A percentile compares a stretch with the other conserved stretches of the same genome.
Evolutionary conservation across 805 yeast genomes (phyloP).

Genomic region (Candida saitoana): DNA sequence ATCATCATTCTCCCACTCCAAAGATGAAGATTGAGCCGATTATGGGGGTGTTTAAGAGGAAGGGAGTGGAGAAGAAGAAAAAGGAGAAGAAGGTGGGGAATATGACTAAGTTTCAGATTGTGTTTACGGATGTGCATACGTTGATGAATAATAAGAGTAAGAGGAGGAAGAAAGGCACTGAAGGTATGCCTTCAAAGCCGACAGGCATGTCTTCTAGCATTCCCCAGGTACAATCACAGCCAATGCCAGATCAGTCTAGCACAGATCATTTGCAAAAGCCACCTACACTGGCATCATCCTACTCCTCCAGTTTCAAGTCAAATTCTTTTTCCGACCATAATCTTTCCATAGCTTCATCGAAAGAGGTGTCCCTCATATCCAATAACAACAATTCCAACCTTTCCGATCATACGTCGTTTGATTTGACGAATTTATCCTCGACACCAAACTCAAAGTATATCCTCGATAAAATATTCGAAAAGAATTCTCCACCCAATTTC

Average conservation of each 20-base stretch:
- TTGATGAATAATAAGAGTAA: slow-evolving; percentile 20
- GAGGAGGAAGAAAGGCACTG: not conserved
- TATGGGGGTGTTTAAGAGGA: slow-evolving; percentile 38
- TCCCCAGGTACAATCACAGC: not conserved
- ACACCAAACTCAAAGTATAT: slow-evolving; percentile 40
- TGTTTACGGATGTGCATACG: slow-evolving; percentile 37
- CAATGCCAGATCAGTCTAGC: slow-evolving; percentile 4
- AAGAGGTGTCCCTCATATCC: slow-evolving; percentile 28
- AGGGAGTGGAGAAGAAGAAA: slow-evolving; percentile 9
- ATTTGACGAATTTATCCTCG: slow-evolving; percentile 31
- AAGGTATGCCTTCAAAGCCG: not conserved
- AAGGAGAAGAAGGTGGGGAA: slow-evolving; percentile 13
- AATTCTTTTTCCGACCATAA: slow-evolving; percentile 12
- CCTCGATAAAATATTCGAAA: slow-evolving; percentile 37
- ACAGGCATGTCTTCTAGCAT: not conserved
- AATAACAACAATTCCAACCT: slow-evolving; percentile 32
- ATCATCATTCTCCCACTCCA: slow-evolving; percentile 22
- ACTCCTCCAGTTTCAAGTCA: not conserved
- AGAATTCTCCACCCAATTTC: slow-evolving; percentile 31
- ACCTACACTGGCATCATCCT: not conserved
- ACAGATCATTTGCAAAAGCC: no score
- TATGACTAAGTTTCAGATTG: slow-evolving; percentile 45
- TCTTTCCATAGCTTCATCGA: slow-evolving; percentile 14
- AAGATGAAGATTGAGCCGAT: slow-evolving; percentile 25
- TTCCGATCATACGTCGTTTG: slow-evolving; percentile 40